phyloP scores from a whole-genome alignment of 2,329 filamentous ascomycete genomes.

The Apiospora marii region DNA sequence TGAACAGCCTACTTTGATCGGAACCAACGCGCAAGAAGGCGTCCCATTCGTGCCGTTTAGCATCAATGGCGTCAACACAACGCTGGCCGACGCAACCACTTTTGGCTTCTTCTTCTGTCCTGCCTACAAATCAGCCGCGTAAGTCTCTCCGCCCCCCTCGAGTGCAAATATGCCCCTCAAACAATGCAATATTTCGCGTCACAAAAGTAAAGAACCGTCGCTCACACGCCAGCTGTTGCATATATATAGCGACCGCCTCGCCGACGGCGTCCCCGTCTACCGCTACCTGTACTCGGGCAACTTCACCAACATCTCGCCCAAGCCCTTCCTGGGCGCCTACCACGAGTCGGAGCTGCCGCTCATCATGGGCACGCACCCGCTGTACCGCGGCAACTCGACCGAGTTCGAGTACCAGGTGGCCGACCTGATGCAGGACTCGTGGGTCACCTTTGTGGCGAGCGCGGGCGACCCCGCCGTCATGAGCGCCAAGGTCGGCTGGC shows the following conservation, averaged over 20 bases:
- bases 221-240: background rate
- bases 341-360: conserved; percentile 28
- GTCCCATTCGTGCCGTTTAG: conserved; percentile 32
- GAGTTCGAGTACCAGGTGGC: conserved; percentile 26
- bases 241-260: conserved; percentile 35
- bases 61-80: conserved; percentile 29
- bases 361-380: conserved; percentile 26
- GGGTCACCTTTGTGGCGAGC: conserved; percentile 25
- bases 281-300: conserved; percentile 50
- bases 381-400: conserved; percentile 26
- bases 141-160: conserved; percentile 31
- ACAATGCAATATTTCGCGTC: background rate
- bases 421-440: conserved; percentile 28
- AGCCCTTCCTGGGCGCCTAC: conserved; percentile 26
- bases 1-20: conserved; percentile 35
- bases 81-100: conserved; percentile 27
- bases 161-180: conserved; percentile 23
- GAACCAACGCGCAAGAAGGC: conserved; percentile 37
- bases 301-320: conserved; percentile 29
- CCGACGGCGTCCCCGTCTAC: conserved; percentile 42
- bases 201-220: background rate
- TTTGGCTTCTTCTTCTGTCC: conserved; percentile 37
- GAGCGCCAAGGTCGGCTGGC: conserved; percentile 24
- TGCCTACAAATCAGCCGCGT: conserved; percentile 28
- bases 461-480: background rate